Conservation (phyloP, 2,329 filamentous ascomycete genomes). For the Gaeumannomyces sp. region DNA sequence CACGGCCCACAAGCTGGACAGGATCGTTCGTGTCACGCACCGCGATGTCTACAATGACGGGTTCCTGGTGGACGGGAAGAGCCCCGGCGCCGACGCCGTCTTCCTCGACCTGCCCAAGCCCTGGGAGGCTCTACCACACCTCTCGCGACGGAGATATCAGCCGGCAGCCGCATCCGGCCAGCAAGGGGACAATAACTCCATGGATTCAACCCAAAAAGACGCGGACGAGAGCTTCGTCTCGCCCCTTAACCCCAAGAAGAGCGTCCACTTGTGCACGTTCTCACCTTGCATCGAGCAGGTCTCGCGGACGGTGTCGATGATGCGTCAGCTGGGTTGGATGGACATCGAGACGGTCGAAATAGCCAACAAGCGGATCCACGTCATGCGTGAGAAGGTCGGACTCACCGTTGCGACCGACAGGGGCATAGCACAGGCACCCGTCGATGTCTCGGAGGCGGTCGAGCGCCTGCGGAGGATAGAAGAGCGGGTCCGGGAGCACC, state of each 20-base stretch:
- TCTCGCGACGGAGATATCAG: slow-evolving; percentile 49
- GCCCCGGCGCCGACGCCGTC: slow-evolving; percentile 61
- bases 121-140: slow-evolving; percentile 71
- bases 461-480: slow-evolving; percentile 68
- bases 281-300: slow-evolving; percentile 97
- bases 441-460: slow-evolving; percentile 74
- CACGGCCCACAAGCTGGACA: slow-evolving; percentile 56
- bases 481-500: slow-evolving; percentile 57
- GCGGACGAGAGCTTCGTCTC: slow-evolving; percentile 40
- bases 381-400: slow-evolving; percentile 75
- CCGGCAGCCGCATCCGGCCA: slow-evolving; percentile 11
- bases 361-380: slow-evolving; percentile 69
- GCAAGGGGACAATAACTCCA: slow-evolving; percentile 8
- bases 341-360: slow-evolving; percentile 94
- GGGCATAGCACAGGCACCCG: slow-evolving; percentile 63
- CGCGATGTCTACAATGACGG: slow-evolving; percentile 73
- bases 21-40: slow-evolving; percentile 66
- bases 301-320: slow-evolving; percentile 71
- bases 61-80: slow-evolving; percentile 56
- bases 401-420: slow-evolving; percentile 59
- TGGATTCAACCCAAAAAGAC: slow-evolving; percentile 11
- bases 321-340: slow-evolving; percentile 80
- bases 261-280: slow-evolving; percentile 84
- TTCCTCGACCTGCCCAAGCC: slow-evolving; percentile 78
- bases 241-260: slow-evolving; percentile 63